Evolutionary conservation across 2,329 filamentous ascomycete species (phyloP).

Genomic region (Emmonsiellopsis sp.): DNA sequence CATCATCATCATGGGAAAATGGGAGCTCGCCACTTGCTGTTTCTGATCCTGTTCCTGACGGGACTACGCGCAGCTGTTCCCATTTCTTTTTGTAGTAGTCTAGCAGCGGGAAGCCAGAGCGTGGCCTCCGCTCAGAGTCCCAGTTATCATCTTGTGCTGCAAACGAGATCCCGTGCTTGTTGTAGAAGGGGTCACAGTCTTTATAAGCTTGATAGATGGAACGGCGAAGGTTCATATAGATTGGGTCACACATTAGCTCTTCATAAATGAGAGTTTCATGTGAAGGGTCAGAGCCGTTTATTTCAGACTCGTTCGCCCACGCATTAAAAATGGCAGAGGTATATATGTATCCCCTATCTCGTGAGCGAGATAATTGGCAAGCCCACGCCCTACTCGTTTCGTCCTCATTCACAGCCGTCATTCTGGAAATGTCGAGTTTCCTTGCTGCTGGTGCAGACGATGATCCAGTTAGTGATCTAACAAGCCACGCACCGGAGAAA

Average conservation of each 20-base stretch:
- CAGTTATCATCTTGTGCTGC: slow-evolving; percentile 14
- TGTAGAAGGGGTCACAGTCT: slow-evolving; percentile 5
- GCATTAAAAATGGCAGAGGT: slow-evolving; percentile 4
- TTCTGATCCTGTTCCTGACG: not conserved
- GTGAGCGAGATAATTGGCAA: not conserved
- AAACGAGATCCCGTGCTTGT: slow-evolving; percentile 10
- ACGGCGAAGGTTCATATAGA: slow-evolving; percentile 6
- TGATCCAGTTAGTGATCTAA: not conserved
- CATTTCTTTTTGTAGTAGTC: slow-evolving; percentile 11
- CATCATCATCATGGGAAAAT: not conserved
- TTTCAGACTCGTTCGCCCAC: not conserved
- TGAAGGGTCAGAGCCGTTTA: not conserved
- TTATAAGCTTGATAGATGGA: slow-evolving; percentile 7
- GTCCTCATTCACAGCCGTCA: slow-evolving; percentile 1
- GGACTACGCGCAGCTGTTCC: slow-evolving; percentile 4
- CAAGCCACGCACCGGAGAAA: slow-evolving; percentile 6
- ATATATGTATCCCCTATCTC: slow-evolving; percentile 5
- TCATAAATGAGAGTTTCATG: too few relatives aligned
- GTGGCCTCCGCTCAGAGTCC: slow-evolving; percentile 9
- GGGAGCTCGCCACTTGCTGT: not conserved
- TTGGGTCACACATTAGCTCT: not conserved
- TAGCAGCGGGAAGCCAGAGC: slow-evolving; percentile 10
- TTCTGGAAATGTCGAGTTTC: slow-evolving; percentile 3
- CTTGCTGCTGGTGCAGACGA: not conserved
- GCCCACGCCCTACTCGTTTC: slow-evolving; percentile 3